A percentile compares a stretch with the other conserved stretches of the same genome.
phyloP scores from a whole-genome alignment of 805 yeast genomes.

The Candida michaelii region DNA sequence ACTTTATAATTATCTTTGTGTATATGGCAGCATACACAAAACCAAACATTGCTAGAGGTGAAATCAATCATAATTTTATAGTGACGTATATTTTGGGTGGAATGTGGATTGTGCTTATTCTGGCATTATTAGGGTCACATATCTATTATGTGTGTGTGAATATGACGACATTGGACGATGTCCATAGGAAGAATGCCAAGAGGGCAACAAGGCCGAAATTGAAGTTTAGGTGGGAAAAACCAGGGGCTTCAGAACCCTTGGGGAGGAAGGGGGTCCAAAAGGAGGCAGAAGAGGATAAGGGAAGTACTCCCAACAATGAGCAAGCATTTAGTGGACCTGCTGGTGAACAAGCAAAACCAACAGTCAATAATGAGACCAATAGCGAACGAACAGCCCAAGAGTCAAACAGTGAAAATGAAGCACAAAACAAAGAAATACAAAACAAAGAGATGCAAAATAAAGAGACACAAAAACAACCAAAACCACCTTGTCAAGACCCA shows the following conservation, averaged over 20 bases:
- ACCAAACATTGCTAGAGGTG: constrained; percentile 14
- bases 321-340: no score
- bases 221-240: constrained; percentile 13
- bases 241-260: no score
- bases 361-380: no score
- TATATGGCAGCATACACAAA: constrained; percentile 25
- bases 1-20: constrained; percentile 31
- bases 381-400: no score
- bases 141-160: constrained; percentile 46
- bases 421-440: no score
- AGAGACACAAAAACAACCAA: constrained; percentile 27
- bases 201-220: constrained; percentile 16
- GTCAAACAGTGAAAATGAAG: no score
- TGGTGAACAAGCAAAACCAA: no score
- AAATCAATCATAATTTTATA: constrained; percentile 48
- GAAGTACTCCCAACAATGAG: no score
- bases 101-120: constrained; percentile 46
- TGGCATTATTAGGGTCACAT: constrained; percentile 44
- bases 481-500: constrained; percentile 5
- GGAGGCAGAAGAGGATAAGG: no score
- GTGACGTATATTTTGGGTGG: constrained; percentile 46
- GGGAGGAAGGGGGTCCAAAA: no score
- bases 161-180: constrained; percentile 60
- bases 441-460: constrained; percentile 17
- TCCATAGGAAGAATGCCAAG: constrained; percentile 36